Conservation (phyloP, 768 basidiomycete species). For the Hebeloma cylindrosporum region DNA sequence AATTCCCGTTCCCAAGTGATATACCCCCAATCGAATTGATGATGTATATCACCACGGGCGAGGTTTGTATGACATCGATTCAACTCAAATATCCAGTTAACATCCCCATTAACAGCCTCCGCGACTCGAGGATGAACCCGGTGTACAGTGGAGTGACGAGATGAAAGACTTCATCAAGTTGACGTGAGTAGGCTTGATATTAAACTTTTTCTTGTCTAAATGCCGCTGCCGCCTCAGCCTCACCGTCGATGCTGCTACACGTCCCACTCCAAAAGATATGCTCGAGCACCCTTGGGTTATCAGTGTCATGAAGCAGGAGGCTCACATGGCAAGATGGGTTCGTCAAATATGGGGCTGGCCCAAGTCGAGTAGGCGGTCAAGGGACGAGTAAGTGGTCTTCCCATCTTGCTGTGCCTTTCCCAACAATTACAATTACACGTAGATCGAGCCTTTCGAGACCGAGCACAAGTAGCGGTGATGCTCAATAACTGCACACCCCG, state of each 20-base stretch:
- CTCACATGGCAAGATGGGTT: slow-evolving; percentile 89
- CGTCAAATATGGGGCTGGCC: slow-evolving; percentile 83
- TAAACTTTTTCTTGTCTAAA: slow-evolving; percentile 1
- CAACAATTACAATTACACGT: not conserved
- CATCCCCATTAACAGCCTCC: slow-evolving; percentile 56
- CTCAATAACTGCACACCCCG: slow-evolving; percentile 6
- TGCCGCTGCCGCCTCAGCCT: slow-evolving; percentile 45
- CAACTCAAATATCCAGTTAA: slow-evolving; percentile 5
- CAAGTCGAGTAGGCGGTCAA: slow-evolving; percentile 43
- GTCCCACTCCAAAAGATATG: slow-evolving; percentile 84
- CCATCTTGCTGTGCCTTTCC: not conserved
- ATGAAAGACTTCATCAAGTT: slow-evolving; percentile 92
- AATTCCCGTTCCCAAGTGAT: slow-evolving; percentile 93
- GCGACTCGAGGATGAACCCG: slow-evolving; percentile 73
- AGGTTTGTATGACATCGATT: slow-evolving; percentile 44
- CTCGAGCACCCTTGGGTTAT: slow-evolving; percentile 83
- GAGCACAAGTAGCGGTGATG: slow-evolving; percentile 25
- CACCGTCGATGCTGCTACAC: slow-evolving; percentile 61
- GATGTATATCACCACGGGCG: slow-evolving; percentile 82
- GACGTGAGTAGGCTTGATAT: slow-evolving; percentile 54
- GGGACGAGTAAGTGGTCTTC: slow-evolving; percentile 40
- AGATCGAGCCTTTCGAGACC: slow-evolving; percentile 33
- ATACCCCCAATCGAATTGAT: slow-evolving; percentile 93
- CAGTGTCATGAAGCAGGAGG: slow-evolving; percentile 73
- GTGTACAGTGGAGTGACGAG: slow-evolving; percentile 68